Base-by-base conservation (phyloP, 2,329 filamentous ascomycete species). In the Magnaporthales sp. region DNA sequence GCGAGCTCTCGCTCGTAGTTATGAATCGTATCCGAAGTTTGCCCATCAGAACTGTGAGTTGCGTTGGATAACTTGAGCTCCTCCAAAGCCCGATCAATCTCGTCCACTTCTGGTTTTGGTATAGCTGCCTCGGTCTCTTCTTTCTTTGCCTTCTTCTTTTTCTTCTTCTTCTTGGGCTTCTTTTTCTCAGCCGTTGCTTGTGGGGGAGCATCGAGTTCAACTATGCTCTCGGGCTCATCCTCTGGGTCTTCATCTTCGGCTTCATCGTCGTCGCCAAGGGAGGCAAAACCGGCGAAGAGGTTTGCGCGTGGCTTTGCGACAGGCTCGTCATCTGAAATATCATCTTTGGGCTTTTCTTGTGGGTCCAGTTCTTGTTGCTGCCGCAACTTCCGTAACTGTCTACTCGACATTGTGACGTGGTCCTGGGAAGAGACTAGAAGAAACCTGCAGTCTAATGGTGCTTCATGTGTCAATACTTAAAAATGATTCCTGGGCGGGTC, bases 51-150 rank as follows among this genome's bases (percentile, higher is more conserved):
- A 8, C 66, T 65, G 1, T 63, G 58, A 26, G 56, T 8, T 58
- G 19, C 69, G 67, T 62, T 67, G 30, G 71, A 73, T 24, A 83
- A 74, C 54, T 79, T 80, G 64, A 86, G 77, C 69, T 84, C 81
- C 67, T 79, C 76, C 54, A 87, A 77, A 2, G 82, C 84, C 67
- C 78, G 78, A 70, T 87, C 85, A 65, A 87, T 86, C 69, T 87
- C 85, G 67, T 87, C 84, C 26, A 80, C 75, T 72, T 46, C 32
- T 5, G 60, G 10, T n/a, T 9, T 46, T 9, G 22, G 22, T 3
- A 13, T 54, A 24, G 63, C 3, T 26, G 65, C 10, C 26, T 29
- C n/a, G 5, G 56, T 31, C 31, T 38, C 38, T n/a, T 62, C 56
- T 64, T 11, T 61, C 66, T 10, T 69, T 22, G 46, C 31, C 31